Conservation (phyloP, 805 yeast genomes). For the Torulaspora microellipsoides region DNA sequence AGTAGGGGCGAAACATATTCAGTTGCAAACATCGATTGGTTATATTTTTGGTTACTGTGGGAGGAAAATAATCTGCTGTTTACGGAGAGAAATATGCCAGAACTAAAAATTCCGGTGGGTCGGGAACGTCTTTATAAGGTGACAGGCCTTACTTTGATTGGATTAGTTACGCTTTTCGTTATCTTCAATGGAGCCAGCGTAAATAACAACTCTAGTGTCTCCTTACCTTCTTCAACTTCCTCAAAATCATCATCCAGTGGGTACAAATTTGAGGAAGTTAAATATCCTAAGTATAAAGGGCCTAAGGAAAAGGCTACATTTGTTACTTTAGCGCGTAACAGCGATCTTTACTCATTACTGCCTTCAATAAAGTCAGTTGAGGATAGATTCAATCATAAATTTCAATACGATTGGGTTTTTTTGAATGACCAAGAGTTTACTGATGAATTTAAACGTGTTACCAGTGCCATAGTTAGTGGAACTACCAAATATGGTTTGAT, state of each 20-base stretch:
- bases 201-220: background rate
- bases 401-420: constrained; percentile 91
- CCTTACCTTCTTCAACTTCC: background rate
- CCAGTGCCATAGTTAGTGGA: constrained; percentile 70
- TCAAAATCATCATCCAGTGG: background rate
- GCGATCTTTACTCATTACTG: constrained; percentile 58
- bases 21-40: no score
- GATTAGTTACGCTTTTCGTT: constrained; percentile 15
- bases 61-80: no score
- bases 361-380: constrained; percentile 73
- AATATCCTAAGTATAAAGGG: constrained; percentile 17
- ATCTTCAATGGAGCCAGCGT: constrained; percentile 15
- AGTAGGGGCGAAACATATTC: no score
- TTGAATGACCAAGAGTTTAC: constrained; percentile 81
- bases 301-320: constrained; percentile 67
- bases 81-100: constrained; percentile 8
- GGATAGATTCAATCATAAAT: constrained; percentile 80
- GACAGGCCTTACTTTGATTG: constrained; percentile 16
- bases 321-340: constrained; percentile 73
- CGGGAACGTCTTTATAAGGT: constrained; percentile 14
- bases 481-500: constrained; percentile 70
- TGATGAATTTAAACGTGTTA: constrained; percentile 70
- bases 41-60: no score
- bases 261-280: constrained; percentile 14
- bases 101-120: constrained; percentile 13